phyloP scores from a whole-genome alignment of 2,329 filamentous ascomycete genomes.

The Calycina herbarum region DNA sequence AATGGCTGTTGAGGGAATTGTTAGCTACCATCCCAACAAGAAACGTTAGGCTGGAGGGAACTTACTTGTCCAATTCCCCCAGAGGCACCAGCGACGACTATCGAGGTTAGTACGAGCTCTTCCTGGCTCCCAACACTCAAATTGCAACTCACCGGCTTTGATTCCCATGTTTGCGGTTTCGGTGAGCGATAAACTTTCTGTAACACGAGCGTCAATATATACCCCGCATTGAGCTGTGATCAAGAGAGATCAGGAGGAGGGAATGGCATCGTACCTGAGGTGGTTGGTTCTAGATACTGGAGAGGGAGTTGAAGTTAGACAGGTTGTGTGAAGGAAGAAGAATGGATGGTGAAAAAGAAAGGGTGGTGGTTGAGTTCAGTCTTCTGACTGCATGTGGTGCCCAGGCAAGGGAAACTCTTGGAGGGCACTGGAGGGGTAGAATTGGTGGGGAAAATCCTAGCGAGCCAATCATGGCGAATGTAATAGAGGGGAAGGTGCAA shows the following conservation, averaged over 20 bases:
- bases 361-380: conserved; percentile 3
- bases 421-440: conserved; percentile 19
- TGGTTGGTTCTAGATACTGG: conserved; percentile 17
- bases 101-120: conserved; percentile 15
- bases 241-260: background rate
- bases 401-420: conserved; percentile 20
- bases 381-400: conserved; percentile 14
- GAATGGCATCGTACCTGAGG: conserved; percentile 20
- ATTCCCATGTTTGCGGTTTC: conserved; percentile 49
- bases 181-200: conserved; percentile 22
- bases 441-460: background rate
- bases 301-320: conserved; percentile 10
- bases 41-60: background rate
- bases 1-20: conserved; percentile 64
- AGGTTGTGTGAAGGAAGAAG: background rate
- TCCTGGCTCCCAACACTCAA: background rate
- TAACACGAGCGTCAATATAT: conserved; percentile 21
- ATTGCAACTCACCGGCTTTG: conserved; percentile 55
- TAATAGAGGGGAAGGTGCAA: conserved; percentile 7
- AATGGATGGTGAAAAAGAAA: background rate
- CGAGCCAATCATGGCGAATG: conserved; percentile 6
- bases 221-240: conserved; percentile 29
- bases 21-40: conserved; percentile 19
- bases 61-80: conserved; percentile 82
- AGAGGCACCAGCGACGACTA: conserved; percentile 88